Percentiles rank a stretch among this genome's conserved stretches.
These are phyloP conservation scores for Salix caprea DNA, from an alignment of 345 rosid genomes.

Conservation along the genomic window DNA sequence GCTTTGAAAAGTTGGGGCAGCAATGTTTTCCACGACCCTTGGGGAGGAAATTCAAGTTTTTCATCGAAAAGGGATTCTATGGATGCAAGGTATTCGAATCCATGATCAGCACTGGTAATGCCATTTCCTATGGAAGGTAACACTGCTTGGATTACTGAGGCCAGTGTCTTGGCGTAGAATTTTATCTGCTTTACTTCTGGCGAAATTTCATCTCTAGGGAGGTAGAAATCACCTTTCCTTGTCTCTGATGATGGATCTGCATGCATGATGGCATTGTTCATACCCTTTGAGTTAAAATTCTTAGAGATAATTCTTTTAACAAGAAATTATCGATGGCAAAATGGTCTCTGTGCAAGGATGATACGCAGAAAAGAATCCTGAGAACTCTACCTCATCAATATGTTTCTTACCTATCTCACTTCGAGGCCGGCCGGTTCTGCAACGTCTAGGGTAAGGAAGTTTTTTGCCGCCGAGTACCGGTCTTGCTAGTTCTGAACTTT, in stretches of 20 bases:
- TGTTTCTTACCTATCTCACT: constrained; percentile 22
- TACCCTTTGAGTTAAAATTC: not conserved
- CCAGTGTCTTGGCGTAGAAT: constrained; percentile 55
- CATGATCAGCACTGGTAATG: constrained; percentile 33
- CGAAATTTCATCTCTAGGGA: constrained; percentile 78
- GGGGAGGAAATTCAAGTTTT: constrained; percentile 39
- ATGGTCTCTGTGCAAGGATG: too few species aligned
- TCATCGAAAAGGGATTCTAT: constrained; percentile 61
- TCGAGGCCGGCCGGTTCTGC: constrained; percentile 39
- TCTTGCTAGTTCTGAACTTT: constrained; percentile 12
- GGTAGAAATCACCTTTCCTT: constrained; percentile 39
- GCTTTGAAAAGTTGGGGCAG: constrained; percentile 57
- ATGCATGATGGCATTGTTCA: not conserved
- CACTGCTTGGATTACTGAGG: constrained; percentile 53
- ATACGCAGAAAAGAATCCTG: too few species aligned
- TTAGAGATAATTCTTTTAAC: too few species aligned
- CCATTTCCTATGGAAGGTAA: constrained; percentile 27
- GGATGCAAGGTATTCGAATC: constrained; percentile 57
- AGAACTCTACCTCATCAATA: too few species aligned
- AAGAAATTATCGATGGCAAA: too few species aligned
- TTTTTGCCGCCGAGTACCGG: constrained; percentile 42
- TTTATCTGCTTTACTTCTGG: constrained; percentile 41
- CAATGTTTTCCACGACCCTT: constrained; percentile 35
- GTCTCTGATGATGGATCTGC: constrained; percentile 54
- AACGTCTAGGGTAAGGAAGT: constrained; percentile 49